A percentile compares a stretch with the other conserved stretches of the same genome.
Evolutionary conservation across 305 asterid species (phyloP).

Genomic region (Lippia alba): DNA sequence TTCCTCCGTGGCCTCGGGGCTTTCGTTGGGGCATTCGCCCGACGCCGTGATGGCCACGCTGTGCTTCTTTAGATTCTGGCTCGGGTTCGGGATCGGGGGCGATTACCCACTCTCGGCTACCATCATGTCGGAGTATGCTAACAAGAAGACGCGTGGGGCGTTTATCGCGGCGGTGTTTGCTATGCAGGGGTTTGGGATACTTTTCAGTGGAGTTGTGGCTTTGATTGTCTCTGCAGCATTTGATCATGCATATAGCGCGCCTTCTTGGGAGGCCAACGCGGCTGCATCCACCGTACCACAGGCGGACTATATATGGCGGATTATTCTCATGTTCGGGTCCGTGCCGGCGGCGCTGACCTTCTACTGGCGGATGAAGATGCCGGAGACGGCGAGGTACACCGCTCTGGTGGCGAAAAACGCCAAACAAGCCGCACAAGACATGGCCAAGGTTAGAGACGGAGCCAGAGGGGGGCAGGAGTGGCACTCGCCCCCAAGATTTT

Average conservation of each 20-base stretch:
- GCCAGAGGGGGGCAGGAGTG: too few species aligned
- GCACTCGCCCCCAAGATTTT: too few species aligned
- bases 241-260: conserved; percentile 33
- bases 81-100: conserved; percentile 53
- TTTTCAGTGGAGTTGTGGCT: conserved; percentile 40
- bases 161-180: conserved; percentile 57
- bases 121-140: conserved; percentile 49
- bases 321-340: conserved; percentile 59
- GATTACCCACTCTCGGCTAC: conserved; percentile 57
- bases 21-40: conserved; percentile 41
- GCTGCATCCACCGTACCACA: conserved; percentile 37
- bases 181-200: conserved; percentile 52
- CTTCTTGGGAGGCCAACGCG: conserved; percentile 12
- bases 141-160: conserved; percentile 42
- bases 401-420: conserved; percentile 58
- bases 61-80: conserved; percentile 56
- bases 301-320: conserved; percentile 47
- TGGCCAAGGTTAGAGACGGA: too few species aligned
- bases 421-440: conserved; percentile 53
- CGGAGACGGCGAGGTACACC: conserved; percentile 63
- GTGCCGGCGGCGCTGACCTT: conserved; percentile 53
- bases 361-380: conserved; percentile 72
- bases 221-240: conserved; percentile 34
- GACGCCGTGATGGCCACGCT: conserved; percentile 43
- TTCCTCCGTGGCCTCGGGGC: conserved; percentile 46